These are phyloP conservation scores for Vickermania spadyakhi DNA, from an alignment of 208 protist genomes.

Conservation along the genomic window DNA sequence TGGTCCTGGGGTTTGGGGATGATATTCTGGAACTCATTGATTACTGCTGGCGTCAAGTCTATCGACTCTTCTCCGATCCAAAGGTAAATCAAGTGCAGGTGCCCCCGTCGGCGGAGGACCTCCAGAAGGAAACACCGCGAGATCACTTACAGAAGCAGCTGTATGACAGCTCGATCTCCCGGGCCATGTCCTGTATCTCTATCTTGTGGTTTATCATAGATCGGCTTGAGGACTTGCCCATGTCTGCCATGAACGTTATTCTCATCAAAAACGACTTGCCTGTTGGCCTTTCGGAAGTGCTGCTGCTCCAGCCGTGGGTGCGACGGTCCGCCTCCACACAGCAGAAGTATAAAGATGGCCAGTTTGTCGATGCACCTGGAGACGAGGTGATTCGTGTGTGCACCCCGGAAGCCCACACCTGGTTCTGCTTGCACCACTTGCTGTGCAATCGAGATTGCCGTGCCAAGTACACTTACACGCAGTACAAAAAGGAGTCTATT, in stretches of 20 bases:
- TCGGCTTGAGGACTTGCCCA: conserved; percentile 51
- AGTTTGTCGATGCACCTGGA: conserved; percentile 34
- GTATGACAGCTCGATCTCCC: conserved; percentile 23
- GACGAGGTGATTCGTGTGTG: conserved; percentile 71
- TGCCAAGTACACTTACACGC: conserved; percentile 67
- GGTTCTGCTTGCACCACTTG: conserved; percentile 87
- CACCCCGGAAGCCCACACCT: conserved; percentile 77
- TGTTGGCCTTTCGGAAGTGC: conserved; percentile 61
- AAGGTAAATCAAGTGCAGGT: conserved; percentile 13
- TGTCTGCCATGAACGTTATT: conserved; percentile 63
- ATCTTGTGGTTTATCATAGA: conserved; percentile 88
- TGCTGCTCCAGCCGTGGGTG: conserved; percentile 76
- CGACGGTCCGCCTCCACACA: conserved; percentile 24
- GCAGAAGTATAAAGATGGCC: conserved; percentile 64
- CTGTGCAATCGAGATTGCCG: conserved; percentile 79
- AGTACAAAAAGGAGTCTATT: conserved; percentile 75
- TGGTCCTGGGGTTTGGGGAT: conserved; percentile 60
- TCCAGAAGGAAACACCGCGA: conserved; percentile 10
- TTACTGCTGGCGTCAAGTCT: conserved; percentile 85
- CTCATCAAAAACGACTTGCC: conserved; percentile 83
- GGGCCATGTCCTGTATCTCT: conserved; percentile 72
- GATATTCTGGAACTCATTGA: conserved; percentile 85
- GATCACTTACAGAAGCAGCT: conserved; percentile 36
- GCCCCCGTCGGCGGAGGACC: background rate
- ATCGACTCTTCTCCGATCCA: conserved; percentile 51